These are phyloP conservation scores for Mycena metata DNA, from an alignment of 768 basidiomycete species.

Conservation along the genomic window DNA sequence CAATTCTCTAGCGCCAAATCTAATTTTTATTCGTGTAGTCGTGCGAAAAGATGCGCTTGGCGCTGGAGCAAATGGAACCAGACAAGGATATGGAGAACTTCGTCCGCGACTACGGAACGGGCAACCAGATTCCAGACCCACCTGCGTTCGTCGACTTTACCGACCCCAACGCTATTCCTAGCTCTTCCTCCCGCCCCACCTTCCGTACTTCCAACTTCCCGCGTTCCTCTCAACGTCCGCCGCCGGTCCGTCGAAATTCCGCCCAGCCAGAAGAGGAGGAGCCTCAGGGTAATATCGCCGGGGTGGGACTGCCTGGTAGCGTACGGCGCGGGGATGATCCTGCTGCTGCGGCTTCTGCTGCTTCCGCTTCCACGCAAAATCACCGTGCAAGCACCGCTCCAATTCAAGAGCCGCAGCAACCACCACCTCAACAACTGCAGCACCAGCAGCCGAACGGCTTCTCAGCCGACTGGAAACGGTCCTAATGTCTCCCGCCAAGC, in stretches of 20 bases:
- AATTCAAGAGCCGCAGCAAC: background rate
- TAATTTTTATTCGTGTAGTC: constrained; percentile 63
- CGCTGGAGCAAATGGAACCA: constrained; percentile 91
- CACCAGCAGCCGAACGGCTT: constrained; percentile 28
- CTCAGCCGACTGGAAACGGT: constrained; percentile 19
- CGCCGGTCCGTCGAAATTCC: constrained; percentile 44
- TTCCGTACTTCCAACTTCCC: constrained; percentile 70
- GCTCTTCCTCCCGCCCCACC: constrained; percentile 67
- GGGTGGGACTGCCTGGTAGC: constrained; percentile 78
- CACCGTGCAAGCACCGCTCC: constrained; percentile 39
- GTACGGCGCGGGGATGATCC: constrained; percentile 55
- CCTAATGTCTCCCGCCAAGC: constrained; percentile 33
- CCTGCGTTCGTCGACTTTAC: constrained; percentile 90
- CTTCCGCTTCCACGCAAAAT: constrained; percentile 52
- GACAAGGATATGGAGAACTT: constrained; percentile 92
- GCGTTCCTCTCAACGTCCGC: constrained; percentile 56
- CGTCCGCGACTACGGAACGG: constrained; percentile 90
- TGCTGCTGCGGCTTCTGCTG: constrained; percentile 42
- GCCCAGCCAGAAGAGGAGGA: constrained; percentile 58
- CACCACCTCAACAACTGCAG: constrained; percentile 4
- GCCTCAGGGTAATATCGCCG: constrained; percentile 70
- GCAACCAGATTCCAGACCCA: constrained; percentile 88
- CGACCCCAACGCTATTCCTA: constrained; percentile 73
- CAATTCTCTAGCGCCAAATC: constrained; percentile 5
- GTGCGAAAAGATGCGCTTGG: constrained; percentile 88